These are phyloP conservation scores for Tuber melanosporum DNA, from an alignment of 495 filamentous ascomycete genomes.

Conservation along the genomic window DNA sequence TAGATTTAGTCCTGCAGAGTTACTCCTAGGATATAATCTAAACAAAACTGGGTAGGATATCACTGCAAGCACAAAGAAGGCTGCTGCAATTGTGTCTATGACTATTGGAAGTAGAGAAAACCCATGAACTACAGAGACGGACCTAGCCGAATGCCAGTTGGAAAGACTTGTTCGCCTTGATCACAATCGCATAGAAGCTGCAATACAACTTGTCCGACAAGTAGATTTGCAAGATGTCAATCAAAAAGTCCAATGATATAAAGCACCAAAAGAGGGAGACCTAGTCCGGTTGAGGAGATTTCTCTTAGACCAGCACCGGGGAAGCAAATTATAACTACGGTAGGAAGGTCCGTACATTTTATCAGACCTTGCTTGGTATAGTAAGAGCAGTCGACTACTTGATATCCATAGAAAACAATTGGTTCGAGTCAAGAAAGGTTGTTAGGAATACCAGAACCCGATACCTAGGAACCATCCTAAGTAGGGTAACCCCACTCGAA, in stretches of 20 bases:
- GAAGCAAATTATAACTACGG: neutral
- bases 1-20: neutral
- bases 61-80: no score
- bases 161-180: neutral
- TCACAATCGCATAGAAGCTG: neutral
- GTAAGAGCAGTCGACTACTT: no score
- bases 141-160: neutral
- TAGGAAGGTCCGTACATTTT: neutral
- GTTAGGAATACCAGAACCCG: no score
- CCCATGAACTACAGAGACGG: neutral
- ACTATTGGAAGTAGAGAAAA: neutral
- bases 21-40: neutral
- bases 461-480: no score
- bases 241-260: neutral
- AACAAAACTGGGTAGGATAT: neutral
- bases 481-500: no score
- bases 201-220: neutral
- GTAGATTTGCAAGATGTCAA: fast-evolving
- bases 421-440: no score
- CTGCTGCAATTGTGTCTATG: no score
- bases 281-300: constrained; percentile 7
- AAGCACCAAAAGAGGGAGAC: neutral
- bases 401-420: no score
- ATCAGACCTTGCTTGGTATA: no score
- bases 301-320: constrained; percentile 1